A percentile compares a stretch with the other conserved stretches of the same genome.
phyloP scores from a whole-genome alignment of 345 rosid genomes.

The Excoecaria cochinchinensis region DNA sequence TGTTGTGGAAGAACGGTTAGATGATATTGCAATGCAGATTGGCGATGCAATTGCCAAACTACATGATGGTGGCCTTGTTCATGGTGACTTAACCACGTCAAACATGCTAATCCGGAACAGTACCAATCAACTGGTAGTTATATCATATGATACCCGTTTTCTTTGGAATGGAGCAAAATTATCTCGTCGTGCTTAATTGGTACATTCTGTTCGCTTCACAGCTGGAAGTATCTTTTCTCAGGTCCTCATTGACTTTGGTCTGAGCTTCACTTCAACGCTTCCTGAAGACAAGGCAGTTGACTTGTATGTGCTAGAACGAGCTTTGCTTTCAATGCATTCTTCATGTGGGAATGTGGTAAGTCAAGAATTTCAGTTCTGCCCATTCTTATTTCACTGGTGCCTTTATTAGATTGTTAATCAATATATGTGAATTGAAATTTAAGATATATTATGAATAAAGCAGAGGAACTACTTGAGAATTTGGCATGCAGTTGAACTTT shows the following conservation, averaged over 20 bases:
- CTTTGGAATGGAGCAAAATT: neutral
- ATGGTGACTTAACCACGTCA: constrained; percentile 95
- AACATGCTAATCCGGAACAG: constrained; percentile 72
- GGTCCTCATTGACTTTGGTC: constrained; percentile 94
- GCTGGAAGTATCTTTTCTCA: constrained; percentile 23
- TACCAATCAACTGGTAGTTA: constrained; percentile 66
- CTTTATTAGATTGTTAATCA: neutral
- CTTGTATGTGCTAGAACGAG: constrained; percentile 93
- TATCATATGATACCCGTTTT: neutral
- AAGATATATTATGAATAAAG: neutral
- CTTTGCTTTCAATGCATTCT: constrained; percentile 90
- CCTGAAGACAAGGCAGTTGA: constrained; percentile 98
- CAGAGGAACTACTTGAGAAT: neutral
- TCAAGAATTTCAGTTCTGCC: neutral
- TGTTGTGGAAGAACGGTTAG: constrained; percentile 63
- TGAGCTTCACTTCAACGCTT: constrained; percentile 87
- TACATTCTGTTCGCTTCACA: constrained; percentile 15
- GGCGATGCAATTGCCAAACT: constrained; percentile 84
- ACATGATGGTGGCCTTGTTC: constrained; percentile 95
- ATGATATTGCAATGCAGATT: constrained; percentile 76
- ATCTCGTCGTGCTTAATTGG: neutral
- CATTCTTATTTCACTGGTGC: neutral
- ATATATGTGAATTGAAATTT: neutral
- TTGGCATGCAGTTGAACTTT: neutral
- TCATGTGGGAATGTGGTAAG: constrained; percentile 97